These are phyloP conservation scores for Hypoxylon sp. DNA, from an alignment of 2,329 filamentous ascomycete genomes.

Conservation along the genomic window DNA sequence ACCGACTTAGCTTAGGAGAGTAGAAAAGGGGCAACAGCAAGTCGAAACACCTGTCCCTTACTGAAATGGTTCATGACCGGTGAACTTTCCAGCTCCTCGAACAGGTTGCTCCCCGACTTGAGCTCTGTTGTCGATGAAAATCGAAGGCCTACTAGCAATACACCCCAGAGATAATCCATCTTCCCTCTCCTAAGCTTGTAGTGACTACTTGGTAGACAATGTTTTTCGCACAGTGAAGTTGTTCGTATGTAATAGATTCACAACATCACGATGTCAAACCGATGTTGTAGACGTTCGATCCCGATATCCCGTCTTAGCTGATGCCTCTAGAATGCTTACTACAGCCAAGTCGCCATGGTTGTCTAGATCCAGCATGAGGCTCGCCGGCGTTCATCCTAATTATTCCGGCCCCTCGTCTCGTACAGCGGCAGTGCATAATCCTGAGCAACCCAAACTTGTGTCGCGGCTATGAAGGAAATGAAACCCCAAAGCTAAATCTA, in stretches of 20 bases:
- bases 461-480: slow-evolving; percentile 23
- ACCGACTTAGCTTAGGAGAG: too few species aligned
- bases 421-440: slow-evolving; percentile 8
- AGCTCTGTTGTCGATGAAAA: too few species aligned
- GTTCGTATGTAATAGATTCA: slow-evolving; percentile 1
- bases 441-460: slow-evolving; percentile 7
- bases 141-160: too few species aligned
- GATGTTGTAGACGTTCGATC: slow-evolving; percentile 7
- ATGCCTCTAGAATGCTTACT: slow-evolving; percentile 1
- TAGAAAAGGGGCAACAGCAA: too few species aligned
- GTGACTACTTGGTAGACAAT: slow-evolving; percentile 22
- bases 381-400: not conserved
- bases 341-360: not conserved
- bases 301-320: slow-evolving; percentile 14
- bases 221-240: slow-evolving; percentile 25
- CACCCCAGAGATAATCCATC: too few species aligned
- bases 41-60: too few species aligned
- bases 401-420: slow-evolving; percentile 7
- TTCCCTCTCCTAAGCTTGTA: slow-evolving; percentile 16
- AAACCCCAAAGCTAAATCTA: slow-evolving; percentile 10
- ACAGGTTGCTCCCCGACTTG: too few species aligned
- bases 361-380: not conserved
- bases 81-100: too few species aligned
- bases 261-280: slow-evolving; percentile 6
- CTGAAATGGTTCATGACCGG: too few species aligned